Base-by-base conservation (phyloP, 371 early-diverging fungal genomes). In the Zychaea mexicana region DNA sequence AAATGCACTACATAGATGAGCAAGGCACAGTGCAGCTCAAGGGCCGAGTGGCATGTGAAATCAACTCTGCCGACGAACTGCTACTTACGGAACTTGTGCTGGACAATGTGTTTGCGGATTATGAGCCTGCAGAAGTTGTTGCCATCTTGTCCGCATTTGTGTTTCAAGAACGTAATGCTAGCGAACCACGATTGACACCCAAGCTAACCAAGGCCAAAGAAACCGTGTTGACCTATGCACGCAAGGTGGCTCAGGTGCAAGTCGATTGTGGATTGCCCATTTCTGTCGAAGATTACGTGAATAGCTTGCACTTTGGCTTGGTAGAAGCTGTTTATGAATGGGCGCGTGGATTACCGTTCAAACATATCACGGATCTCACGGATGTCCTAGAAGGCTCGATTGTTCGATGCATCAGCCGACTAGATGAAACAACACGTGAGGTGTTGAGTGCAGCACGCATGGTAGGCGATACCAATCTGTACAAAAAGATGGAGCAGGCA, bases 41-140 rank as follows among this genome's bases (percentile, higher is more conserved):
- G 83, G 99, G 99, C n/a, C 92, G 96, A 24, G 96, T 99, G n/a
- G 99, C 98, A 2, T 98, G 98, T 77, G 99, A 99, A 79, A 93
- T 95, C 71, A 94, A 95, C 73, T 90, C 98, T 17, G 98, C 94
- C 0, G 98, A 99, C 71, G 98, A 96, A 76, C 81, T 99, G 26
- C 79, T 99, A 9, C 75, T 99, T 19, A 99, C 99, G 0, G 99
- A 99, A 72, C 85, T 99, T 60, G 92, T 99, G 6, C 86, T 99
- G 63, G 96, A 98, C 72, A 98, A 99, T 74, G 90, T 94, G 47
- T 90, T 99, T 62, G 90, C 89, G 0, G 91, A 92, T 53, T 93
- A 91, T 58, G 92, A 93, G 39, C 93, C 96, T 0, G 94, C 92
- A 17, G 98, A 99, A 69, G 91, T 97, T 36, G 97, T 96, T 1